phyloP scores from a whole-genome alignment of 495 filamentous ascomycete species.

The Chaetomidium leptoderma region DNA sequence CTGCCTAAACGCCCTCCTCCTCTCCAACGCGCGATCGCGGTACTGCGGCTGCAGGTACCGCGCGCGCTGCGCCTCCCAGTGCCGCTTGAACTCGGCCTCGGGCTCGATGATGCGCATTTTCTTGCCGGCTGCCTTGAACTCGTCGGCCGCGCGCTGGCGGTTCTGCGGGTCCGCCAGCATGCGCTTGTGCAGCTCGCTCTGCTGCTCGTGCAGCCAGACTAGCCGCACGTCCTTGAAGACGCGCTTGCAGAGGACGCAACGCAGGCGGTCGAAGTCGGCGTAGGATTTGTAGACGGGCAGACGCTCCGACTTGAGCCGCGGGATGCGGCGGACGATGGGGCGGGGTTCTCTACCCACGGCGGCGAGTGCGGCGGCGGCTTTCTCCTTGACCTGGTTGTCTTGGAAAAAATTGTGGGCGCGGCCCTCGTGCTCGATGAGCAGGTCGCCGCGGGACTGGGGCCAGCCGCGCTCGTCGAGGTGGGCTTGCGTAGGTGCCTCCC shows the following conservation, averaged over 20 bases:
- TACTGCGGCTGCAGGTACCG: slow-evolving; percentile 51
- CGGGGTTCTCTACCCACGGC: slow-evolving; percentile 26
- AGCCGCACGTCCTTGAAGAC: slow-evolving; percentile 65
- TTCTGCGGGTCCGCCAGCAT: slow-evolving; percentile 62
- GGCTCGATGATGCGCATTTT: slow-evolving; percentile 42
- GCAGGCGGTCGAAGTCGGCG: slow-evolving; percentile 63
- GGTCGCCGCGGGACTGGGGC: slow-evolving; percentile 23
- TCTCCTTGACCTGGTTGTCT: slow-evolving; percentile 31
- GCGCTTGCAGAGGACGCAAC: slow-evolving; percentile 73
- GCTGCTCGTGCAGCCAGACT: slow-evolving; percentile 71
- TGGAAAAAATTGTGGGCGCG: slow-evolving; percentile 28
- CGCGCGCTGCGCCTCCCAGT: slow-evolving; percentile 23
- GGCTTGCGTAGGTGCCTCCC: slow-evolving; percentile 25
- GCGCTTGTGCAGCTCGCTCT: slow-evolving; percentile 66
- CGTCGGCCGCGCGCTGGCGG: slow-evolving; percentile 51
- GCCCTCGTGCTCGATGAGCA: slow-evolving; percentile 34
- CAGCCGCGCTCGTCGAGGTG: slow-evolving; percentile 20
- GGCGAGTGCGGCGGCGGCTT: slow-evolving; percentile 32
- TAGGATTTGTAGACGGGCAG: slow-evolving; percentile 50
- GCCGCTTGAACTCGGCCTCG: slow-evolving; percentile 32
- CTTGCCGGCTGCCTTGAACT: slow-evolving; percentile 56
- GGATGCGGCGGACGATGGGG: slow-evolving; percentile 26
- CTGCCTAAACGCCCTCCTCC: slow-evolving; percentile 70
- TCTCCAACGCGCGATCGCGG: slow-evolving; percentile 78
- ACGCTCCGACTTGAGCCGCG: slow-evolving; percentile 24